Conservation (phyloP, 2,329 filamentous ascomycete genomes). For the Phialophora macrospora region DNA sequence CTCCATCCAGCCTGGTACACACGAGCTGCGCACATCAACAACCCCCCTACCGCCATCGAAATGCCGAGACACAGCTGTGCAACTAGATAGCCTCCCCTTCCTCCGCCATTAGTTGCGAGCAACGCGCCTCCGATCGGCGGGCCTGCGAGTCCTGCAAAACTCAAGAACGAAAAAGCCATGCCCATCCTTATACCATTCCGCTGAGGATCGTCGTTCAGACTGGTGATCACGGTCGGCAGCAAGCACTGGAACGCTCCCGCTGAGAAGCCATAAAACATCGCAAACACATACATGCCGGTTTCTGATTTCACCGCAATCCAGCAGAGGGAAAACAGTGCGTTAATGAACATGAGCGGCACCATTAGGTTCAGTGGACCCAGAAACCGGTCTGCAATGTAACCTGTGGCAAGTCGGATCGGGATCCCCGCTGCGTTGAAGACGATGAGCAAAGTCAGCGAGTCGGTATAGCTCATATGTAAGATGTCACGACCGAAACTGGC, state of each 20-base stretch:
- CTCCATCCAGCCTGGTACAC: constrained; percentile 48
- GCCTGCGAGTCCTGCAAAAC: constrained; percentile 59
- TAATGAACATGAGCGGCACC: constrained; percentile 55
- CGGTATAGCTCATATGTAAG: constrained; percentile 55
- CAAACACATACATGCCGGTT: constrained; percentile 64
- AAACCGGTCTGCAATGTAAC: constrained; percentile 60
- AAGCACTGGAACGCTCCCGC: constrained; percentile 69
- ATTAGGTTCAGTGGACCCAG: constrained; percentile 67
- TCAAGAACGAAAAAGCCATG: constrained; percentile 59
- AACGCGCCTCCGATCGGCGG: constrained; percentile 61
- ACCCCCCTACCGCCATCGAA: constrained; percentile 57
- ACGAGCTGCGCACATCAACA: constrained; percentile 51
- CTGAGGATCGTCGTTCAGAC: constrained; percentile 58
- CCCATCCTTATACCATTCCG: constrained; percentile 62
- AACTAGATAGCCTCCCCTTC: constrained; percentile 39
- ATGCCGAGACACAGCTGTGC: constrained; percentile 53
- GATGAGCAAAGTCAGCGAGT: constrained; percentile 60
- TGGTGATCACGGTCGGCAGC: constrained; percentile 66
- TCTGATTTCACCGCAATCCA: constrained; percentile 64
- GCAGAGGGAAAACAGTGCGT: constrained; percentile 53
- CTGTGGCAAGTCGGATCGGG: constrained; percentile 60
- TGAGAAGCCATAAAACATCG: constrained; percentile 67
- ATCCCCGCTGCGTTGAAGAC: constrained; percentile 67
- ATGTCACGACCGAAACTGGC: constrained; percentile 32
- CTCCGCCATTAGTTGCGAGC: constrained; percentile 52